Base-by-base conservation (phyloP, 805 yeast species). In the Saccharomycopsis capsularis region DNA sequence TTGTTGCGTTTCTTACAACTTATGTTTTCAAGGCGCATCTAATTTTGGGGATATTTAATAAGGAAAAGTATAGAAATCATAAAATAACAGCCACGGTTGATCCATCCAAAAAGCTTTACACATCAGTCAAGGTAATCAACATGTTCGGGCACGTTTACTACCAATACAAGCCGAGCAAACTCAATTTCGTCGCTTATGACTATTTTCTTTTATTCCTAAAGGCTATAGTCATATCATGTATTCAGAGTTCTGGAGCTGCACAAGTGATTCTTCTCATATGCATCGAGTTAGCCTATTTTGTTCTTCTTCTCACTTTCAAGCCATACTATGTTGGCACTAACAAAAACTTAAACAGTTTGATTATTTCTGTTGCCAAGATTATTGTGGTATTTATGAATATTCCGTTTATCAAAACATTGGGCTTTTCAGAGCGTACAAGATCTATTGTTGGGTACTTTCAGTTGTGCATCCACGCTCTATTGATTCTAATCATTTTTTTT, bases 61-160 rank as follows among this genome's bases (percentile, higher is more conserved):
- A 13, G 11, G 13, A 27, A 27, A 34, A n/a, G 13, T 18, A 6
- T 16, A 11, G 7, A 6, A 6, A 5, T 34, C 38, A 6, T 18
- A 32, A 32, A 42, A 15, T 22, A 18, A 21, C 36, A 11, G 24
- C 35, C 30, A 42, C 30, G 23, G 18, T 24, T 13, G 19, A 19
- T 19, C 48, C 46, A 40, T 42, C 41, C 13, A 40, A 56, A 32
- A 60, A 62, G 51, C 55, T 77, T 3, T 78, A 76, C 55, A 69
- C 78, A 2, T 75, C 79, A 1, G 63, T 75, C 47, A 68, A 65
- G 46, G 61, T 69, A 4, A 69, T 76, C 36, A 63, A 75, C 44
- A 47, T 69, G 2, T 78, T 80, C 79, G 68, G 73, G 3, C 62
- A 64, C 42, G 56, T 67, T 22, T 77, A 76, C 57, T 65, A 68